Evolutionary conservation across 2,329 filamentous ascomycete species (phyloP).

Genomic region (Lachnellula suecica): DNA sequence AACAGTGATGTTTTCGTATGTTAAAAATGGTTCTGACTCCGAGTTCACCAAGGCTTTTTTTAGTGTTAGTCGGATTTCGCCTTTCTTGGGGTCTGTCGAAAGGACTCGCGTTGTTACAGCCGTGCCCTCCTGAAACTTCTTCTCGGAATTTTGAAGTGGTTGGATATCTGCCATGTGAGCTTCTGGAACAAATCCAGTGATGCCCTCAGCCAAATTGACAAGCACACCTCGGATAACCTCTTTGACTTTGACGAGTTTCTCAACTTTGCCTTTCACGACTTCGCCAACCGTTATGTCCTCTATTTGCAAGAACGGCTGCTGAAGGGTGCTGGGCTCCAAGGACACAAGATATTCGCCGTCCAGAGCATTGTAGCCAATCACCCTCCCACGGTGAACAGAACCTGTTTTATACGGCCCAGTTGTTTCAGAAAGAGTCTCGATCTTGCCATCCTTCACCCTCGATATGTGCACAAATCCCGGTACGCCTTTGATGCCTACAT

Average conservation of each 20-base stretch:
- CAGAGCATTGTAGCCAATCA: constrained; percentile 83
- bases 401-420: constrained; percentile 77
- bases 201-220: constrained; percentile 80
- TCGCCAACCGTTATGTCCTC: constrained; percentile 85
- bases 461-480: constrained; percentile 95
- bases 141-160: constrained; percentile 89
- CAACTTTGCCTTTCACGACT: constrained; percentile 77
- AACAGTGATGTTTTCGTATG: constrained; percentile 70
- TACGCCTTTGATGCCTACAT: constrained; percentile 65
- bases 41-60: constrained; percentile 96
- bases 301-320: constrained; percentile 86
- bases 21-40: constrained; percentile 74
- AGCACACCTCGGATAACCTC: constrained; percentile 80
- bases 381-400: constrained; percentile 75
- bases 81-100: constrained; percentile 72
- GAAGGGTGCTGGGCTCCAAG: constrained; percentile 76
- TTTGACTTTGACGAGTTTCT: constrained; percentile 78
- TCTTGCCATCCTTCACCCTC: constrained; percentile 82
- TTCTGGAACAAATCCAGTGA: constrained; percentile 85
- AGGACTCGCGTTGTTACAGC: constrained; percentile 83
- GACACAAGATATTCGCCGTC: constrained; percentile 87
- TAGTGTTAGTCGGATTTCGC: constrained; percentile 80
- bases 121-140: constrained; percentile 88
- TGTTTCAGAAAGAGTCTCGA: constrained; percentile 76
- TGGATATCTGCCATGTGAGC: constrained; percentile 86